phyloP scores from a whole-genome alignment of 2,329 filamentous ascomycete species.

The Venturia nashicola region DNA sequence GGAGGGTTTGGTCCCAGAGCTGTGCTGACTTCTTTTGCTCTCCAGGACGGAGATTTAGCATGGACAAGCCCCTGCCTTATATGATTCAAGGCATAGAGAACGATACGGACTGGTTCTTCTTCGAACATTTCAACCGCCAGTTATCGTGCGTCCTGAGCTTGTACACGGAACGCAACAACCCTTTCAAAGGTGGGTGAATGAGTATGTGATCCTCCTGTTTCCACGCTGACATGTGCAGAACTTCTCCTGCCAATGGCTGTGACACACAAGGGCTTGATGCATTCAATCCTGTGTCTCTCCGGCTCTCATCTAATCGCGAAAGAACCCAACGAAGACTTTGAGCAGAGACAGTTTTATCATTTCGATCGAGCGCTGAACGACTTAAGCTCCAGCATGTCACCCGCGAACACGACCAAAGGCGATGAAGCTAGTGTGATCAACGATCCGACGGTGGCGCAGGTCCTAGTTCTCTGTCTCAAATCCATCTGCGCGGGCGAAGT shows the following conservation, averaged over 20 bases:
- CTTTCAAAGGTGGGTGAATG: constrained; percentile 47
- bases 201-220: not conserved
- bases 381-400: constrained; percentile 23
- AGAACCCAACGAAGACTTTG: constrained; percentile 36
- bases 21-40: constrained; percentile 13
- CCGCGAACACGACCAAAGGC: constrained; percentile 19
- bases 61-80: constrained; percentile 34
- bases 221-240: constrained; percentile 27
- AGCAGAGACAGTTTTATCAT: constrained; percentile 43
- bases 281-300: constrained; percentile 74
- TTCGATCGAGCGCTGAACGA: constrained; percentile 32
- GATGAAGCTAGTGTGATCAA: constrained; percentile 33
- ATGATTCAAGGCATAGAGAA: constrained; percentile 76
- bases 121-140: constrained; percentile 70
- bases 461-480: constrained; percentile 47
- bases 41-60: constrained; percentile 22
- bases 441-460: constrained; percentile 49
- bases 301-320: constrained; percentile 55
- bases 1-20: not conserved
- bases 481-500: constrained; percentile 48
- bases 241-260: constrained; percentile 73
- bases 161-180: constrained; percentile 68
- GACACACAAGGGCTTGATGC: constrained; percentile 72
- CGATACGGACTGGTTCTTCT: constrained; percentile 64
- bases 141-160: constrained; percentile 73